These are phyloP conservation scores for Skeletonema tropicum DNA, from an alignment of 108 stramenopile genomes.

Conservation along the genomic window DNA sequence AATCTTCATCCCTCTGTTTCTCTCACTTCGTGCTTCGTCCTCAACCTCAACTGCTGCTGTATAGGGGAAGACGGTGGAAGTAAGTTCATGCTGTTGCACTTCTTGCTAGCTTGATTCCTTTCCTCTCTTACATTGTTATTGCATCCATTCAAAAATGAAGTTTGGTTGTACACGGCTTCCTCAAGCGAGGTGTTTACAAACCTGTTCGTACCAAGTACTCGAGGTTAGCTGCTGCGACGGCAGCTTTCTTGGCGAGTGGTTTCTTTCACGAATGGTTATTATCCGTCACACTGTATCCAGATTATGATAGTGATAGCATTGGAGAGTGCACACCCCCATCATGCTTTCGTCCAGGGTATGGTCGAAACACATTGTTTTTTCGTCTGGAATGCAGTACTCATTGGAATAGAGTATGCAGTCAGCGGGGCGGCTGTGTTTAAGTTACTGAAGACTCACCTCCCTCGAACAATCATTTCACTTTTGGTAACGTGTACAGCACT, in stretches of 20 bases:
- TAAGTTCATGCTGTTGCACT: not conserved
- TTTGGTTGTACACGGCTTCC: conserved; percentile 3
- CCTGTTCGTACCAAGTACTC: conserved; percentile 39
- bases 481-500: conserved; percentile 29
- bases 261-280: conserved; percentile 52
- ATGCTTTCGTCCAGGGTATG: conserved; percentile 33
- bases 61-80: conserved; percentile 37
- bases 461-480: conserved; percentile 17
- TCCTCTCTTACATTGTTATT: conserved; percentile 7
- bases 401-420: conserved; percentile 40
- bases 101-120: not conserved
- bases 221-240: conserved; percentile 26
- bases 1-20: no score
- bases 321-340: conserved; percentile 2
- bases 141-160: not conserved
- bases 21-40: no score
- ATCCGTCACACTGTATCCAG: conserved; percentile 12
- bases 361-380: conserved; percentile 41
- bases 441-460: conserved; percentile 28
- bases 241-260: conserved; percentile 47
- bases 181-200: conserved; percentile 44
- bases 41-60: no score
- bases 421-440: conserved; percentile 35
- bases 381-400: conserved; percentile 47
- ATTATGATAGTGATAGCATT: conserved; percentile 2